These are phyloP conservation scores for Elsinoe fawcettii DNA, from an alignment of 2,329 filamentous ascomycete genomes.

Conservation along the genomic window DNA sequence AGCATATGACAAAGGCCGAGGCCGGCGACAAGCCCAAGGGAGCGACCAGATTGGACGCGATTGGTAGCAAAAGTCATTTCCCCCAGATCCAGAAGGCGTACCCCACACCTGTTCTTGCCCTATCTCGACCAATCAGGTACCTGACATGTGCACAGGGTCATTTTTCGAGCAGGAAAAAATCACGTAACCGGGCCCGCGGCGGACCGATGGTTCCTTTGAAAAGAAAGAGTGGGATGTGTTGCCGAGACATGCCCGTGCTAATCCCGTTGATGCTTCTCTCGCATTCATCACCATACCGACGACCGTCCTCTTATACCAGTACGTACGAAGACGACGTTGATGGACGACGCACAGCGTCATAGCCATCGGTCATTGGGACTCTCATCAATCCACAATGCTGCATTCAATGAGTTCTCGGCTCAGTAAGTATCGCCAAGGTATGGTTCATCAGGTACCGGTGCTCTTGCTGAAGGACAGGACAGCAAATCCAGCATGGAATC, in stretches of 20 bases:
- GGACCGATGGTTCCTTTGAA: neutral
- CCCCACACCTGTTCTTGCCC: slow-evolving; percentile 5
- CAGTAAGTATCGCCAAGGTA: too few relatives aligned
- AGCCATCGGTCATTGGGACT: too few relatives aligned
- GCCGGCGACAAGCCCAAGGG: neutral
- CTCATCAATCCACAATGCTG: too few relatives aligned
- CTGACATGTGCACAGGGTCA: slow-evolving; percentile 2
- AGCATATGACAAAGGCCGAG: slow-evolving; percentile 11
- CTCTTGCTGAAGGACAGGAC: too few relatives aligned
- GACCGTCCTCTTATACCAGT: neutral
- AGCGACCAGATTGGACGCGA: neutral
- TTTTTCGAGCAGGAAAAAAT: neutral
- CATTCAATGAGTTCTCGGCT: neutral
- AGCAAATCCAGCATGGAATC: too few relatives aligned
- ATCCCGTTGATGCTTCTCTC: too few relatives aligned
- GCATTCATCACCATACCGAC: too few relatives aligned
- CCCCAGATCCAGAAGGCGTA: neutral
- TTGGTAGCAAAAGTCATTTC: neutral
- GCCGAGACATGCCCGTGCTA: neutral
- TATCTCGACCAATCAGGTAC: slow-evolving; percentile 6
- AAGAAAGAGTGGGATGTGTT: neutral
- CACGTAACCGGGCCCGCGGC: neutral
- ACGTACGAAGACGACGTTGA: too few relatives aligned
- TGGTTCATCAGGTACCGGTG: too few relatives aligned
- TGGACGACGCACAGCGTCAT: too few relatives aligned